Base-by-base conservation (phyloP, 1,284 basidiomycete genomes). In the Cryptococcus sp. region DNA sequence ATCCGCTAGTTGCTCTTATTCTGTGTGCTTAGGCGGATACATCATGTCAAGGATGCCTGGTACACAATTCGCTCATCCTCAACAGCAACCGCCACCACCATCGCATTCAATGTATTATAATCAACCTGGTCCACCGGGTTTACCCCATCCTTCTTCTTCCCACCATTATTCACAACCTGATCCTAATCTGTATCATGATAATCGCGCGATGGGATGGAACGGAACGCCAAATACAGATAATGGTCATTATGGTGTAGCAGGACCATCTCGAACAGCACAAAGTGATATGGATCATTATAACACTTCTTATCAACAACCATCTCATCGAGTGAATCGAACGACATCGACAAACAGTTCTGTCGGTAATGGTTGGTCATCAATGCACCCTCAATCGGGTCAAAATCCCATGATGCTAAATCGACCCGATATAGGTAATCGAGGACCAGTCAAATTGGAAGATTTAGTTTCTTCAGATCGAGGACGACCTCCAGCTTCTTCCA, bases 381-480 rank as follows among this genome's bases (percentile, higher is more conserved):
- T 58, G 6, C 59, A 61, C 46, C 56, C 58, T 32, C 23, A 11
- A 7, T 30, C 47, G 7, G 32, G 23, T 31, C 11, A 10, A 10
- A 11, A 8, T n/a, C 44, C 38, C n/a, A n/a, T 10, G 10, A 41
- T 41, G 38, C 38, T n/a, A 10, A 10, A 10, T 41, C 38, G 38
- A 41, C 38, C 38, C 38, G 38, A 41, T 41, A 41, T 10, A 10
- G 38, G 38, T n/a, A 10, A 10, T n/a, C 10, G 38, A 41, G 38
- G 38, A n/a, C 10, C 38, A n/a, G 62, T 64, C 47, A 64, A 64
- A 48, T 53, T 64, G 30, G 62, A 64, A 42, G 62, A 64, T 49
- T 46, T 64, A 11, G 60, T 63, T 5, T 54, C 53, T 14, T 49
- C 52, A 44, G 50, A 52, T 31, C 49, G 51, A 54, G 47, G 38